Conservation (phyloP, 78 protist genomes). For the Guillardia theta region DNA sequence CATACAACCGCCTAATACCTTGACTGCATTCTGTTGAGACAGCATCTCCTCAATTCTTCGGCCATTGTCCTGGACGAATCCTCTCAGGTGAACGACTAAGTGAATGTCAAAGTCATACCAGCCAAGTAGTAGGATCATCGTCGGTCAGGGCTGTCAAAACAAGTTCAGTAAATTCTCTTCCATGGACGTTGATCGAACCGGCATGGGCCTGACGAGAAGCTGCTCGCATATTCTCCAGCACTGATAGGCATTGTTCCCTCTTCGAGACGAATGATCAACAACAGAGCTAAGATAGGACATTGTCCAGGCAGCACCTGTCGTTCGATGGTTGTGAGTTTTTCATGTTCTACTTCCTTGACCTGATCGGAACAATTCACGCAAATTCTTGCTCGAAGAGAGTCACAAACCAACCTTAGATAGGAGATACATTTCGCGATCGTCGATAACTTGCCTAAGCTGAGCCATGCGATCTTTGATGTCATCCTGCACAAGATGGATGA, state of each 20-base stretch:
- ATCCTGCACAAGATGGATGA: not conserved
- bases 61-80: no score
- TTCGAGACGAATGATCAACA: no score
- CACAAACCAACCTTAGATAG: not conserved
- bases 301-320: no score
- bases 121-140: constrained; percentile 40
- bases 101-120: no score
- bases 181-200: no score
- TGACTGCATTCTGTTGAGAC: not conserved
- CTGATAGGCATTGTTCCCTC: constrained; percentile 14
- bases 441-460: constrained; percentile 13
- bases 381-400: not conserved
- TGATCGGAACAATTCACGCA: not conserved
- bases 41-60: not conserved
- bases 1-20: not conserved
- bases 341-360: not conserved
- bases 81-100: no score
- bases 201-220: not conserved
- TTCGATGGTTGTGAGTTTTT: not conserved
- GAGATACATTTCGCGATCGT: constrained; percentile 7
- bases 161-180: no score
- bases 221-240: constrained; percentile 18
- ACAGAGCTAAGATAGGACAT: no score
- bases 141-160: constrained; percentile 40
- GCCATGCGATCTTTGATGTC: constrained; percentile 22